Base-by-base conservation (phyloP, 345 rosid genomes). In the Lumnitzera racemosa region DNA sequence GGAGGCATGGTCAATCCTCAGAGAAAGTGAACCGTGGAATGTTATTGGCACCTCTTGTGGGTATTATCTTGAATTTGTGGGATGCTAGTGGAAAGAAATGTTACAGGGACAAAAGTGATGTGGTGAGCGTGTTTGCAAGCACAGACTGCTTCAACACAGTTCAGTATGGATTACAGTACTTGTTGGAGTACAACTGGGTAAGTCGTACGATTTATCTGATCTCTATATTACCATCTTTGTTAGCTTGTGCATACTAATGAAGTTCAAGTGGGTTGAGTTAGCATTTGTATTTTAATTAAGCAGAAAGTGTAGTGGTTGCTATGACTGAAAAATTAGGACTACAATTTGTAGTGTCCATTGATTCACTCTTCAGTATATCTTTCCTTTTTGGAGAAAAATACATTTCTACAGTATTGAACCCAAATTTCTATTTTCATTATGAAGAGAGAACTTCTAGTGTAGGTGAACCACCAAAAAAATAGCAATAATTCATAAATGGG, bases 101-200 rank as follows among this genome's bases (percentile, higher is more conserved):
- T 69, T 61, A 24, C 52, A 64, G 69, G 72, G 74, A 54, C 29
- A 79, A 75, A 55, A 84, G 84, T 61, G 89, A 90, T 69, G 80
- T 94, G 9, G 76, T 88, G 64, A 79, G 75, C 52, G 81, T 81
- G 12, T 90, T 94, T 60, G 89, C 96, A 29, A 84, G 87, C 76
- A 81, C 87, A 89, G 91, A 90, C 63, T 94, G 99, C 59, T 86
- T 82, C 1, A 74, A 80, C 69, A 81, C 87, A n/a, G 77, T 86
- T 73, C 84, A 79, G 57, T 74, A 64, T 47, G 98, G 96, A 61
- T 89, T 91, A 70, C 98, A 80, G 52, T 83, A 87, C 73, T 85
- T 94, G 52, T 67, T 94, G 76, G 87, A 87, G 47, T 86, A 81
- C 58, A 79, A 90, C 61, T 94, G 97, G 99, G 99, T 90, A 55